A percentile compares a stretch with the other conserved stretches of the same genome.
Evolutionary conservation across 1,284 basidiomycete species (phyloP).

Genomic region (Bothia castanella): DNA sequence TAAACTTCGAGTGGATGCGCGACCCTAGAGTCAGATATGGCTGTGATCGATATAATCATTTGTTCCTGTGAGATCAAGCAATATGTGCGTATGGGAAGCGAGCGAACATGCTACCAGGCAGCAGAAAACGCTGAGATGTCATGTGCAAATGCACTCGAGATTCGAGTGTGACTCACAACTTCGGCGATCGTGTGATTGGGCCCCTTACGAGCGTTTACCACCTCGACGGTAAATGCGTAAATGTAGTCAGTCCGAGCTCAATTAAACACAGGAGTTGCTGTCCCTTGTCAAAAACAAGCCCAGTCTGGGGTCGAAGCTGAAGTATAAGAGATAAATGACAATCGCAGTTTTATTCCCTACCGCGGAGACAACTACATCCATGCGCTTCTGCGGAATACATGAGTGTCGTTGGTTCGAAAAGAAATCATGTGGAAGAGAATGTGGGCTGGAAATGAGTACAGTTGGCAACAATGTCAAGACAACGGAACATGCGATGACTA

Average conservation of each 20-base stretch:
- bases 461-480: slow-evolving; percentile 18
- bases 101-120: background rate
- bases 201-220: no score
- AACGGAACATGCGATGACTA: slow-evolving; percentile 26
- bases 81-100: background rate
- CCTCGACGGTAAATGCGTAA: no score
- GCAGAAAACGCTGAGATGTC: background rate
- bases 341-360: slow-evolving; percentile 14
- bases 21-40: background rate
- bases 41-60: background rate
- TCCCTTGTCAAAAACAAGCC: background rate
- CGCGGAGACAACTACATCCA: slow-evolving; percentile 8
- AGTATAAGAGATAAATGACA: slow-evolving; percentile 2
- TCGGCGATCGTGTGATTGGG: no score
- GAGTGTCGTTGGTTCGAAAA: slow-evolving; percentile 9
- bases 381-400: slow-evolving; percentile 10
- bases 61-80: background rate
- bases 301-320: background rate
- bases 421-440: slow-evolving; percentile 12
- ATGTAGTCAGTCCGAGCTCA: background rate
- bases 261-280: no score
- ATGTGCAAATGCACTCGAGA: background rate
- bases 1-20: background rate
- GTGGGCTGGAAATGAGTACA: slow-evolving; percentile 22
- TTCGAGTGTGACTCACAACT: no score